Evolutionary conservation across 139 green algal genomes (phyloP).

Genomic region (Closterium sp.): DNA sequence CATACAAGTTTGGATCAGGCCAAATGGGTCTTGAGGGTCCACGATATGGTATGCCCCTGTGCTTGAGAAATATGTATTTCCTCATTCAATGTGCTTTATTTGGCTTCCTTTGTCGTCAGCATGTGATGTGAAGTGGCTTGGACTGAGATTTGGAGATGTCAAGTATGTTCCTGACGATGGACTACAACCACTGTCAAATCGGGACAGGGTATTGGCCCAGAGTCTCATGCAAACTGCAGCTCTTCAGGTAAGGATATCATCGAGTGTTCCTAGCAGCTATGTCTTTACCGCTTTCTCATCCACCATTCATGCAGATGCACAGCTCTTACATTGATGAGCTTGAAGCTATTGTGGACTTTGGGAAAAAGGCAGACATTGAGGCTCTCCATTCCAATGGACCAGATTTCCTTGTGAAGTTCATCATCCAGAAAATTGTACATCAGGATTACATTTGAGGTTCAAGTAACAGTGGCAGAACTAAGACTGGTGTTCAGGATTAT

Average conservation of each 20-base stretch:
- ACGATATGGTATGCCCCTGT: slow-evolving; percentile 46
- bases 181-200: slow-evolving; percentile 53
- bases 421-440: slow-evolving; percentile 24
- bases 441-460: slow-evolving; percentile 17
- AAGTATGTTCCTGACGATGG: slow-evolving; percentile 43
- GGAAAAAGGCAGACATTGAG: slow-evolving; percentile 20
- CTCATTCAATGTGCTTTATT: background rate
- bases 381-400: slow-evolving; percentile 5
- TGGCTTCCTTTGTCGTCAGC: slow-evolving; percentile 21
- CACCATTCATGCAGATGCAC: background rate
- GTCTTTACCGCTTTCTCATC: background rate
- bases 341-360: slow-evolving; percentile 11
- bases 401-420: slow-evolving; percentile 5
- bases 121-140: slow-evolving; percentile 73
- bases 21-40: slow-evolving; percentile 67
- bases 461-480: background rate
- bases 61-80: background rate
- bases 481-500: background rate
- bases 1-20: slow-evolving; percentile 73
- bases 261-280: background rate
- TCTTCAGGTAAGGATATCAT: background rate
- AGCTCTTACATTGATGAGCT: slow-evolving; percentile 8
- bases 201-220: slow-evolving; percentile 19
- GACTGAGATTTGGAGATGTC: slow-evolving; percentile 63
- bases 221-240: slow-evolving; percentile 12